These are phyloP conservation scores for Rhizophagus clarus DNA, from an alignment of 192 early-diverging fungal species.

Conservation along the genomic window DNA sequence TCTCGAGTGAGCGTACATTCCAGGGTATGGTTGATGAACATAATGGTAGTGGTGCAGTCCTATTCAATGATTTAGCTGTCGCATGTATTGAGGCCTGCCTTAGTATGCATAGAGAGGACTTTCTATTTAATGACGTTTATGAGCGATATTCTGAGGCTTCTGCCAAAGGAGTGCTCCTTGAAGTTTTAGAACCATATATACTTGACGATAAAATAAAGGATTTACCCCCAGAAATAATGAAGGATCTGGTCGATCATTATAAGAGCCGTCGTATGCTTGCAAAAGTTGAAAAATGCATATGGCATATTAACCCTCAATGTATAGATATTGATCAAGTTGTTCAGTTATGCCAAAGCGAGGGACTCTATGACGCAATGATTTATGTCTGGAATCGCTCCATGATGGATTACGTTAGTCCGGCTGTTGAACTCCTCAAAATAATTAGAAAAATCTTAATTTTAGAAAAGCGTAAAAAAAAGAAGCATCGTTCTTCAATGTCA, in stretches of 20 bases:
- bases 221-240: slow-evolving; percentile 61
- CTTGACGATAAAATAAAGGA: slow-evolving; percentile 52
- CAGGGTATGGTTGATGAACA: slow-evolving; percentile 45
- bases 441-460: slow-evolving; percentile 48
- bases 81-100: slow-evolving; percentile 58
- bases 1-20: slow-evolving; percentile 50
- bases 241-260: slow-evolving; percentile 57
- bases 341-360: slow-evolving; percentile 53
- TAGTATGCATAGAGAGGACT: slow-evolving; percentile 52
- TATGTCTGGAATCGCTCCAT: slow-evolving; percentile 65
- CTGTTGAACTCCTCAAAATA: slow-evolving; percentile 57
- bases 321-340: slow-evolving; percentile 63
- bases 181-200: slow-evolving; percentile 56
- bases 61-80: slow-evolving; percentile 52
- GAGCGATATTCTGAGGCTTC: slow-evolving; percentile 53
- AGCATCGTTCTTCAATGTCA: slow-evolving; percentile 19
- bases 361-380: slow-evolving; percentile 58
- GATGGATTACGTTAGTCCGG: slow-evolving; percentile 61
- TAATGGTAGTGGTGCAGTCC: slow-evolving; percentile 40
- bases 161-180: slow-evolving; percentile 52
- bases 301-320: slow-evolving; percentile 56
- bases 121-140: slow-evolving; percentile 58
- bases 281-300: slow-evolving; percentile 56
- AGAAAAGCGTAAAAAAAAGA: slow-evolving; percentile 30
- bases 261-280: slow-evolving; percentile 44